Percentiles rank a stretch among this genome's conserved stretches.
These are phyloP conservation scores for Monosporascus sp. DNA, from an alignment of 2,329 filamentous ascomycete species.

Conservation along the genomic window DNA sequence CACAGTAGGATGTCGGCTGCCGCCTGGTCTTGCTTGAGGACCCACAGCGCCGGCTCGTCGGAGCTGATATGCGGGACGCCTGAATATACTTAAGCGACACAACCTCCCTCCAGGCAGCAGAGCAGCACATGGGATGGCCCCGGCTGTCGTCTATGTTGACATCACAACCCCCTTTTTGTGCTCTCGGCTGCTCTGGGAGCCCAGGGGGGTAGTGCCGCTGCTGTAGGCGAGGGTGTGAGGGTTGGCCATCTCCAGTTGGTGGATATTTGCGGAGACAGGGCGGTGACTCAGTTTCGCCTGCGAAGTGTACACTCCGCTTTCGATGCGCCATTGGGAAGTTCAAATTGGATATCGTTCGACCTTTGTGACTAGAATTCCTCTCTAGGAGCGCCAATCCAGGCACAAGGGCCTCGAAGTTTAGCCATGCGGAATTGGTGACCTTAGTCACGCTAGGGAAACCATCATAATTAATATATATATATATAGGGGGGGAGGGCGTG, in stretches of 20 bases:
- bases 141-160: conserved; percentile 65
- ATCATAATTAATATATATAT: too few species aligned
- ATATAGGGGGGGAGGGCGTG: too few species aligned
- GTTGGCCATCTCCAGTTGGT: conserved; percentile 82
- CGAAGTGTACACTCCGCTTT: conserved; percentile 25
- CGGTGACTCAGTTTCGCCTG: conserved; percentile 47
- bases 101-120: conserved; percentile 39
- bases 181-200: conserved; percentile 64
- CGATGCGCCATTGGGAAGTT: background rate
- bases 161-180: conserved; percentile 9
- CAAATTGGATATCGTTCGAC: background rate
- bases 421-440: too few species aligned
- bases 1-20: conserved; percentile 73
- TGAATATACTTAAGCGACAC: conserved; percentile 79
- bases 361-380: too few species aligned
- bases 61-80: conserved; percentile 76
- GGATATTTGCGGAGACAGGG: conserved; percentile 74
- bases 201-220: conserved; percentile 57
- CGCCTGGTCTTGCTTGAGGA: conserved; percentile 61
- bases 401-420: too few species aligned
- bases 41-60: conserved; percentile 63
- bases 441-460: too few species aligned
- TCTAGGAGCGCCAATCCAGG: too few species aligned
- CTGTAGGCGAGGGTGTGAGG: conserved; percentile 71
- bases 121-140: conserved; percentile 45